These are phyloP conservation scores for Rhynchospora tenuis DNA, from an alignment of 176 grass and related monocot species.

Conservation along the genomic window DNA sequence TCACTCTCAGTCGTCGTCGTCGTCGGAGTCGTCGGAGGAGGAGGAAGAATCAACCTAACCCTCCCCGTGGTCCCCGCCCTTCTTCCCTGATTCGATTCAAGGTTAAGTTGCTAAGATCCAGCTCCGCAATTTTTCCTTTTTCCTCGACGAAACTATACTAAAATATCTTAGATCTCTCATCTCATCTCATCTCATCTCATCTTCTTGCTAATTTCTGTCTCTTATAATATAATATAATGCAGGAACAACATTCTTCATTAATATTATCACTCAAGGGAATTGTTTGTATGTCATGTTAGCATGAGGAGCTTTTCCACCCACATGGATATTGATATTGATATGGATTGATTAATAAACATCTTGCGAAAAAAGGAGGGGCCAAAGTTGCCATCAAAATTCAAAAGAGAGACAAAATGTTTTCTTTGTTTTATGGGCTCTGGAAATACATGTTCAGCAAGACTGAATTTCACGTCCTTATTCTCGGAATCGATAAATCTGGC, in stretches of 20 bases:
- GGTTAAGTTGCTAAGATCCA: too few relatives aligned
- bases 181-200: too few relatives aligned
- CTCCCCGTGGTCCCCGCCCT: not conserved
- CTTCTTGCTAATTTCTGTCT: too few relatives aligned
- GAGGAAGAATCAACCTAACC: not conserved
- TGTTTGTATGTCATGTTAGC: not conserved
- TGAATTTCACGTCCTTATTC: slow-evolving; percentile 89
- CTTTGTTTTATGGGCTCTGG: slow-evolving; percentile 95
- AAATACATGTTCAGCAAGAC: slow-evolving; percentile 93
- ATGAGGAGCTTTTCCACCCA: too few relatives aligned
- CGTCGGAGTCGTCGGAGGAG: not conserved
- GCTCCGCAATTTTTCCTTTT: too few relatives aligned
- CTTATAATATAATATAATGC: too few relatives aligned
- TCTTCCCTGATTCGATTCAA: too few relatives aligned
- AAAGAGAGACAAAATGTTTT: slow-evolving; percentile 61
- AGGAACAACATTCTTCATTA: not conserved
- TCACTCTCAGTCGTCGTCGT: too few relatives aligned
- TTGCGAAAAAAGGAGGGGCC: not conserved
- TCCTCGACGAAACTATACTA: too few relatives aligned
- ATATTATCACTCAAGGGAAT: not conserved
- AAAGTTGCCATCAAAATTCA: too few relatives aligned
- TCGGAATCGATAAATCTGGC: slow-evolving; percentile 87
- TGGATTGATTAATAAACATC: slow-evolving; percentile 10
- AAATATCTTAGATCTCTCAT: too few relatives aligned
- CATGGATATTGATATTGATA: not conserved